Conservation (phyloP, 345 rosid genomes). For the Camelina neglecta region DNA sequence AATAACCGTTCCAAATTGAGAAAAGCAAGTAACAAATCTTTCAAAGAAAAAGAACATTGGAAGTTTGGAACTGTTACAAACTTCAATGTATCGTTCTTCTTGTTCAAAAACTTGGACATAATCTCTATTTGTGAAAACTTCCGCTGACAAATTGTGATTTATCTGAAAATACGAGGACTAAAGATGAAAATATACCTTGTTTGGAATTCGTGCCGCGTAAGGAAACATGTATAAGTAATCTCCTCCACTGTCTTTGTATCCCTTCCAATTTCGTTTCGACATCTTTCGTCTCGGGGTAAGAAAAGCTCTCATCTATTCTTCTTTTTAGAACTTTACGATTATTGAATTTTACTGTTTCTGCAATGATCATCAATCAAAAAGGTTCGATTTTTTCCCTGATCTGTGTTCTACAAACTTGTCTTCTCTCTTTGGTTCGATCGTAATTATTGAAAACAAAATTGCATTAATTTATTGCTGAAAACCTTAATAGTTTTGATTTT, state of each 20-base stretch:
- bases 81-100: background rate
- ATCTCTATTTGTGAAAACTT: background rate
- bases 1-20: background rate
- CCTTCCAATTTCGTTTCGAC: constrained; percentile 29
- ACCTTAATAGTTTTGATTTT: background rate
- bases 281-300: background rate
- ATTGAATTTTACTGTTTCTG: background rate
- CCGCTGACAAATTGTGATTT: background rate
- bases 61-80: background rate
- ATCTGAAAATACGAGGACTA: constrained; percentile 11
- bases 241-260: background rate
- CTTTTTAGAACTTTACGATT: background rate
- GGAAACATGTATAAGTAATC: constrained; percentile 22
- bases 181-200: background rate
- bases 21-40: background rate
- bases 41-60: background rate
- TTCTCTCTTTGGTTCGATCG: constrained; percentile 2
- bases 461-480: background rate
- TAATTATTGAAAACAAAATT: background rate
- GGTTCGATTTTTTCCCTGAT: background rate
- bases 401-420: background rate
- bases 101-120: background rate
- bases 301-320: constrained; percentile 7
- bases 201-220: constrained; percentile 36
- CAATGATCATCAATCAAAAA: background rate